Percentiles rank a stretch among this genome's conserved stretches.
Conservation (phyloP, 352 stramenopile genomes). For the Phytophthora sp. region DNA sequence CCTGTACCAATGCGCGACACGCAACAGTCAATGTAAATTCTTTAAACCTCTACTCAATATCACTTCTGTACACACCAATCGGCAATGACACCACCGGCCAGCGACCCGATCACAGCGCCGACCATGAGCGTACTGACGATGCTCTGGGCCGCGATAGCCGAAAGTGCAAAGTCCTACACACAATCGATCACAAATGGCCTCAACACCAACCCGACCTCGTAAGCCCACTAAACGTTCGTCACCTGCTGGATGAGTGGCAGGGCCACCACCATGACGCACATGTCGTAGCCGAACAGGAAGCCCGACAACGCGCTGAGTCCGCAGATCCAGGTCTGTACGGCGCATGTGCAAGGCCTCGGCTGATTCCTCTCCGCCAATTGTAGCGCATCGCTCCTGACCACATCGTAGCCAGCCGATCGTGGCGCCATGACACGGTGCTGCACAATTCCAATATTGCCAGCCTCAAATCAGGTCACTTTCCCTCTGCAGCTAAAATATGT, state of each 20-base stretch:
- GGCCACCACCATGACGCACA: conserved; percentile 80
- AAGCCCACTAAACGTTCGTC: not conserved
- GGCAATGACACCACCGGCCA: conserved; percentile 56
- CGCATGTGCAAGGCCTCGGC: conserved; percentile 9
- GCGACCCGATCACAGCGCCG: conserved; percentile 66
- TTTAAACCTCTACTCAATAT: not conserved
- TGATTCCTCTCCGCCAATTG: conserved; percentile 6
- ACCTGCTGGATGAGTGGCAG: conserved; percentile 70
- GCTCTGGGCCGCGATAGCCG: conserved; percentile 51
- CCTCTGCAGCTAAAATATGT: no score
- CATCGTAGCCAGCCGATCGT: conserved; percentile 9
- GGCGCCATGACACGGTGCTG: conserved; percentile 18
- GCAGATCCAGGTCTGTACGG: conserved; percentile 57
- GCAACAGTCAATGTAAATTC: not conserved
- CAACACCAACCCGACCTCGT: conserved; percentile 1
- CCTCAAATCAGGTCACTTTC: no score
- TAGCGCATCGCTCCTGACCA: conserved; percentile 4
- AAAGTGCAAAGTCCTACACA: conserved; percentile 57
- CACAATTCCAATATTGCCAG: no score
- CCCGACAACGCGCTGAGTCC: conserved; percentile 71
- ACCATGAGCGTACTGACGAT: conserved; percentile 79
- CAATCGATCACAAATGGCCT: not conserved
- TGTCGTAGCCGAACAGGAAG: conserved; percentile 79
- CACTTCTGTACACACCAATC: conserved; percentile 43
- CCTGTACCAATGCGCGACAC: conserved; percentile 22